Evolutionary conservation across 192 early-diverging fungal genomes (phyloP), one percentile per base, ranked within the genome.

Genomic region (Coemansia furcata): DNA sequence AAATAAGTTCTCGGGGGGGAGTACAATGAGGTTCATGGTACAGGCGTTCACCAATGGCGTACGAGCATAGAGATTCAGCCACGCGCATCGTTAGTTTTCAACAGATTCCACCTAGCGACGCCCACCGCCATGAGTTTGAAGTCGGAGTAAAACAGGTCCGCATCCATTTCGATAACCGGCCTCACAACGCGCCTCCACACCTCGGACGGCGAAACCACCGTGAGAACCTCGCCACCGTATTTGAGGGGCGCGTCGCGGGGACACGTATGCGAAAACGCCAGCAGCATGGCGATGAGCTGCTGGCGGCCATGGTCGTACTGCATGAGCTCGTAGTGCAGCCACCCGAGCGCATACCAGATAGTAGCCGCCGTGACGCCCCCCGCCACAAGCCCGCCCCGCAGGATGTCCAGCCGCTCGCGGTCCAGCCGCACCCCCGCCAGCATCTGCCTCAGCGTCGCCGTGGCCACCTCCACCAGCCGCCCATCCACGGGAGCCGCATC

Each of bases 61-160:
- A 26, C 23, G 23, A 26, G 23, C 23, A 26, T 26, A 26, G 23
- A 26, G 23, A 26, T 0, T 26, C 23, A 26, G 23, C 23, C 1
- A 0, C 23, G 23, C 1, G 1, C 23, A 26, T 26, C 23, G 0
- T 0, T 26, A 26, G 21, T 19, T 44, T 44, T 10, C 15, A 44
- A 4, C 17, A 57, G 21, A 32, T 62, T 57, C 74, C 74, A 76
- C 19, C 55, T 65, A 15, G 76, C 76, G 0, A 78, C 70, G 1
- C 71, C 76, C 12, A 73, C 50, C 1, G 69, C 60, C 76, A 73
- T 73, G 38, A 66, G 52, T 60, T 78, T 78, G 30, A 63, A 78
- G 36, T 78, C 76, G 1, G 76, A 78, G 61, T 73, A 78, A 46
- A 70, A 78, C 65, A 78, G 15, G 29, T 78, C 76, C 3, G 36